Evolutionary conservation across 306 rosid genomes (phyloP).

Genomic region (Trifolium pratense): DNA sequence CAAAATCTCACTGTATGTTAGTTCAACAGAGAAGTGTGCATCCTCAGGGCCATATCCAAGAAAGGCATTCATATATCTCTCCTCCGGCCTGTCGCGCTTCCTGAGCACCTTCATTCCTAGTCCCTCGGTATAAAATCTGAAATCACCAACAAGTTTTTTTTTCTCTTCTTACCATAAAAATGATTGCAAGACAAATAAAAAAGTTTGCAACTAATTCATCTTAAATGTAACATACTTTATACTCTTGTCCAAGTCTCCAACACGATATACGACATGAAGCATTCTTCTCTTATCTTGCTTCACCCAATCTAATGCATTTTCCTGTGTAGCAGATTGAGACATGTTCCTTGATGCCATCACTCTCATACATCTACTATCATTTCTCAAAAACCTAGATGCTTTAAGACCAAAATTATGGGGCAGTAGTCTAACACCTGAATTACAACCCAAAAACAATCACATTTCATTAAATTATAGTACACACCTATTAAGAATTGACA

Average conservation of each 20-base stretch:
- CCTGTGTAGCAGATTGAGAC: conserved; percentile 57
- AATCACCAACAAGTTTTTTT: conserved; percentile 39
- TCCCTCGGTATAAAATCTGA: conserved; percentile 86
- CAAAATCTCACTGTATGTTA: conserved; percentile 74
- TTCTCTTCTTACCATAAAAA: conserved; percentile 14
- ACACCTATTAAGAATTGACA: background rate
- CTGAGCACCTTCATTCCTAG: conserved; percentile 88
- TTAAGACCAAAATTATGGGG: conserved; percentile 57
- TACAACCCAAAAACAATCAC: conserved; percentile 42
- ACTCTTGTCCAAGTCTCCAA: conserved; percentile 84
- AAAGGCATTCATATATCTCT: conserved; percentile 80
- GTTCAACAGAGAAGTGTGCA: conserved; percentile 82
- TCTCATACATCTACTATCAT: conserved; percentile 47
- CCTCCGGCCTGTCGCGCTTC: conserved; percentile 82
- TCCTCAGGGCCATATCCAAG: conserved; percentile 95
- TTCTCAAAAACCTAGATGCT: conserved; percentile 59
- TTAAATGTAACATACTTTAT: conserved; percentile 68
- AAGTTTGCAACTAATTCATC: background rate
- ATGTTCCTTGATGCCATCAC: conserved; percentile 54
- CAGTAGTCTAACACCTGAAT: conserved; percentile 58
- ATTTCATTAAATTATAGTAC: conserved; percentile 21
- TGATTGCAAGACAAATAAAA: background rate
- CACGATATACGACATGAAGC: conserved; percentile 89
- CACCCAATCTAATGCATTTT: conserved; percentile 81
- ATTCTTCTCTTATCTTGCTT: conserved; percentile 72